Percentiles rank a stretch among this genome's conserved stretches.
These are phyloP conservation scores for Sporisorium scitamineum DNA, from an alignment of 1,284 basidiomycete genomes.

Conservation along the genomic window DNA sequence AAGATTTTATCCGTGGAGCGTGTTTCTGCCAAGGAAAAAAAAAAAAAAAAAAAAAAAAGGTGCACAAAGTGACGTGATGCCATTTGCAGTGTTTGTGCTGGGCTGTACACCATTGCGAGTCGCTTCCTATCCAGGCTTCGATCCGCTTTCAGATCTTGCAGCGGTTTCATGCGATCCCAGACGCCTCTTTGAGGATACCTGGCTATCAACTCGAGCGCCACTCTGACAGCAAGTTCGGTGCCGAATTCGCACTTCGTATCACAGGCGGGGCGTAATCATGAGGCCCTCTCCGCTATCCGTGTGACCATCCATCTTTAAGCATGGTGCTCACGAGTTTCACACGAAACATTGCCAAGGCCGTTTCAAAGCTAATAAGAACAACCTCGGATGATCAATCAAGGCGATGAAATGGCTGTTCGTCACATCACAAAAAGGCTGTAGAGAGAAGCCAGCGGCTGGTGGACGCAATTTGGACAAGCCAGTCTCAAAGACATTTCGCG, in stretches of 20 bases:
- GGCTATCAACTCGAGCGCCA: too few relatives aligned
- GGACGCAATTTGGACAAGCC: too few relatives aligned
- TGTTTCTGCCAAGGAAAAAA: neutral
- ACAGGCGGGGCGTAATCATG: neutral
- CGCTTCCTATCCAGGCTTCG: neutral
- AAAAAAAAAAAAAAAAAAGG: neutral
- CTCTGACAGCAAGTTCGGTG: too few relatives aligned
- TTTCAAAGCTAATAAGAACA: too few relatives aligned
- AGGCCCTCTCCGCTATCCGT: too few relatives aligned
- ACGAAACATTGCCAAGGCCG: neutral
- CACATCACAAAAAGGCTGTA: too few relatives aligned
- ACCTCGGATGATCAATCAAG: too few relatives aligned
- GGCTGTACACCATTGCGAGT: too few relatives aligned
- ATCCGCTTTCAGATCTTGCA: neutral
- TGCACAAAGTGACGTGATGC: slow-evolving; percentile 7
- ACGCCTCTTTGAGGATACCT: too few relatives aligned
- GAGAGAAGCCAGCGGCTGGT: too few relatives aligned
- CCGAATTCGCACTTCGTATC: neutral
- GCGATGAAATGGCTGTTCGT: too few relatives aligned
- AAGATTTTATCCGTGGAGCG: neutral
- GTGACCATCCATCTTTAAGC: neutral
- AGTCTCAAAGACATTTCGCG: neutral
- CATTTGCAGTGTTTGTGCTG: too few relatives aligned
- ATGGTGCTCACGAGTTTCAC: neutral
- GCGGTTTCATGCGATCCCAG: slow-evolving; percentile 22